Percentiles rank a stretch among this genome's conserved stretches.
Conservation (phyloP, 805 yeast genomes). For the Starmerella sp. region DNA sequence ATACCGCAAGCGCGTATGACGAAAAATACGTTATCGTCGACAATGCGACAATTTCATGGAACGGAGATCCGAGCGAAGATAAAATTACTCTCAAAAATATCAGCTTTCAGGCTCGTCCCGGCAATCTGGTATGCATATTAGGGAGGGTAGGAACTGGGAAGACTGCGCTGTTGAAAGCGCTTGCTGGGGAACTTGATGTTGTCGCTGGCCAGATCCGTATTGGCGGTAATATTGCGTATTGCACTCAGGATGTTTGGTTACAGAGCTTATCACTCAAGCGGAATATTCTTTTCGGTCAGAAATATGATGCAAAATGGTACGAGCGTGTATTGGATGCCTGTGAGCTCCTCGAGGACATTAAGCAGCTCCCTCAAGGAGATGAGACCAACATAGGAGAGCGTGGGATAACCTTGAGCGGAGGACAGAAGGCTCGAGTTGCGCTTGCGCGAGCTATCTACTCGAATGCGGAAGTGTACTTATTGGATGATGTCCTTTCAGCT, state of each 20-base stretch:
- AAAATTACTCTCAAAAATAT: constrained; percentile 33
- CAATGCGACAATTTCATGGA: constrained; percentile 38
- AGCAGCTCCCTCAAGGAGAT: constrained; percentile 78
- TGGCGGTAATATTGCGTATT: constrained; percentile 69
- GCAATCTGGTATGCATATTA: constrained; percentile 67
- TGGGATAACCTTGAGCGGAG: constrained; percentile 93
- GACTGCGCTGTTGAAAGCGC: constrained; percentile 61
- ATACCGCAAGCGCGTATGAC: constrained; percentile 47
- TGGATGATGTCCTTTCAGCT: constrained; percentile 91
- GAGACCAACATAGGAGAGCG: constrained; percentile 91
- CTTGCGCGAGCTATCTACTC: constrained; percentile 94
- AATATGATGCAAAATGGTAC: constrained; percentile 71
- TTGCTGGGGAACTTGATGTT: constrained; percentile 66
- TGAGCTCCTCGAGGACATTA: constrained; percentile 70
- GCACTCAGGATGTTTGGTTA: constrained; percentile 84
- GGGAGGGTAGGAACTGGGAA: constrained; percentile 84
- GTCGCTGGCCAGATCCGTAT: constrained; percentile 57
- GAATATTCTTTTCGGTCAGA: constrained; percentile 81
- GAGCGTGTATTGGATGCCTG: constrained; percentile 75
- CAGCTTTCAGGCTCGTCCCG: constrained; percentile 53
- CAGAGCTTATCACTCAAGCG: constrained; percentile 83
- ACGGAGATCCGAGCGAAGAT: constrained; percentile 39
- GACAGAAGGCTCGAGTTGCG: constrained; percentile 91
- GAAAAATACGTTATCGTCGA: constrained; percentile 39
- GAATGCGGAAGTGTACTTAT: constrained; percentile 77